Evolutionary conservation across 345 rosid genomes (phyloP), one percentile per base, ranked within the genome.

Genomic region (Gossypium rotundifolium): DNA sequence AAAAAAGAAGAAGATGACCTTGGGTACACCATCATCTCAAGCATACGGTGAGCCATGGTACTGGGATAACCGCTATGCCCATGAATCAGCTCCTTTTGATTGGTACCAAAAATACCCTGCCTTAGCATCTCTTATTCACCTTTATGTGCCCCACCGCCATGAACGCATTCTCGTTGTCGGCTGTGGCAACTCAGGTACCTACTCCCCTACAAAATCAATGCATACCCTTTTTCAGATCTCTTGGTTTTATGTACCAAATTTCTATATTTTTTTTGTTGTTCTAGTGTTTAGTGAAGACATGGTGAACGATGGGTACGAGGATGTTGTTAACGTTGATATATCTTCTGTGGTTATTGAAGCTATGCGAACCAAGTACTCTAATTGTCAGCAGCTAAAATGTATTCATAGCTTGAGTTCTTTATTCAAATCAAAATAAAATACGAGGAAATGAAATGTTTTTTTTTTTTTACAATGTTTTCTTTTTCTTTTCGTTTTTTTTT

Each of bases 51-150:
- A 93, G 83, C 71, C 85, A 62, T 88, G 89, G 88, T 93, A 93
- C 74, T 93, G 97, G 98, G 93, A 93, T 84, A 85, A 85, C 23
- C 90, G 98, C 11, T 93, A 93, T 83, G 70, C 86, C 38, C 81
- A 78, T 73, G 98, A 93, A 84, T 79, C 91, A 42, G 89, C 83
- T 33, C 84, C 97, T 12, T 91, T 93, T 75, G 98, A 93, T 79
- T 93, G 98, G 98, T 93, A 91, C 78, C 97, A 93, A 78, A 93
- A 90, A 76, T 93, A 93, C 79, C 72, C 87, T 16, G 77, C 95
- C 48, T 79, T 93, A 51, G 84, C 95, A 76, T 97, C 98, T 75
- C 91, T 93, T 83, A 79, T 91, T 83, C 83, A 83, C 62, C 91
- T 90, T 76, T 93, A 88, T 81, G 62, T 83, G 67, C 90, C 98